Percentiles rank a stretch among this genome's conserved stretches.
phyloP scores from a whole-genome alignment of 2,329 filamentous ascomycete species.

The Colletotrichum sp. region DNA sequence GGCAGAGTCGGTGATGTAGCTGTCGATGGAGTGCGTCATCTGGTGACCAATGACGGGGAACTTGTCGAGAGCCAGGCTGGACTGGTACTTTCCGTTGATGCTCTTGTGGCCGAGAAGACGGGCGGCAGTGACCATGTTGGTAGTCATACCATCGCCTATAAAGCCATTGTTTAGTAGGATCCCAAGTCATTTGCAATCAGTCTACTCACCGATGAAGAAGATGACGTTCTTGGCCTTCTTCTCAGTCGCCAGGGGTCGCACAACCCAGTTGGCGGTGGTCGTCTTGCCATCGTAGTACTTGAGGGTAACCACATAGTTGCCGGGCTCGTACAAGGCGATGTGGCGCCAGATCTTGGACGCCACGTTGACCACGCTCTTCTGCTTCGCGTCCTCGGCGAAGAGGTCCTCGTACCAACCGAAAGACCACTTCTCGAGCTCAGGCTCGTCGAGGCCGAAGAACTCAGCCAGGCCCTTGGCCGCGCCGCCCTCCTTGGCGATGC shows the following conservation, averaged over 20 bases:
- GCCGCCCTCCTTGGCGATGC: constrained; percentile 69
- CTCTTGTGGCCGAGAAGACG: constrained; percentile 82
- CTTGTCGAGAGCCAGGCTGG: constrained; percentile 76
- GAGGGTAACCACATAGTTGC: constrained; percentile 78
- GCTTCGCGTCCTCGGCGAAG: constrained; percentile 75
- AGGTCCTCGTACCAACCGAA: constrained; percentile 88
- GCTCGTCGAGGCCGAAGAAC: constrained; percentile 79
- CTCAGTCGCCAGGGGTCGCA: constrained; percentile 71
- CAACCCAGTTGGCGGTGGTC: constrained; percentile 78
- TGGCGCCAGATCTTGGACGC: constrained; percentile 79
- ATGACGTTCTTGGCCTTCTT: constrained; percentile 86
- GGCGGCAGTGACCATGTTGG: constrained; percentile 80
- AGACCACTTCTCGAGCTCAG: constrained; percentile 78
- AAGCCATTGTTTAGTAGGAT: neutral
- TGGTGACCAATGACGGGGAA: constrained; percentile 88
- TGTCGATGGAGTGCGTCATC: constrained; percentile 87
- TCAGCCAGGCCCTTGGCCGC: constrained; percentile 60
- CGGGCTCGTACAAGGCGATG: constrained; percentile 78
- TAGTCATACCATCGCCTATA: constrained; percentile 65
- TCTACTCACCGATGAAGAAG: constrained; percentile 73
- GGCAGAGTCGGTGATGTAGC: constrained; percentile 85
- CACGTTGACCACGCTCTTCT: constrained; percentile 78
- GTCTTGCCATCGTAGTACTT: constrained; percentile 75
- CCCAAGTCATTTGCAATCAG: neutral
- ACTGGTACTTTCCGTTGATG: constrained; percentile 85